phyloP scores from a whole-genome alignment of 2,329 filamentous ascomycete species.

The Fusarium sp. region DNA sequence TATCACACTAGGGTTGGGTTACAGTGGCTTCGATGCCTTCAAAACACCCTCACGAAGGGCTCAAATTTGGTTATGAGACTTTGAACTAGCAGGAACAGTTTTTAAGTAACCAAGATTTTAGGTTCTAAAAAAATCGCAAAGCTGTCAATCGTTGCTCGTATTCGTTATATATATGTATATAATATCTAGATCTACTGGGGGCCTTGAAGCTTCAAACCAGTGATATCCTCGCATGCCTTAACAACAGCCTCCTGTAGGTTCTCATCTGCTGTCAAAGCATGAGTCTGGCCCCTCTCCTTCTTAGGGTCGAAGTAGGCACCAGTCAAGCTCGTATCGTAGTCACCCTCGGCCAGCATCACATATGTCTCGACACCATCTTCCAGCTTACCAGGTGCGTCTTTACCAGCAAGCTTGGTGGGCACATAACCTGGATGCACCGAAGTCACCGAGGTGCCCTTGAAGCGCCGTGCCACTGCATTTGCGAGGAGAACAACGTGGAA shows the following conservation, averaged over 20 bases:
- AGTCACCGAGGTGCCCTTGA: constrained; percentile 34
- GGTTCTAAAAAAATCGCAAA: too few relatives aligned
- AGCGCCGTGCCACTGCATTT: constrained; percentile 39
- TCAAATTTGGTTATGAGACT: too few relatives aligned
- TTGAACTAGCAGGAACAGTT: too few relatives aligned
- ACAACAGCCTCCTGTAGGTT: constrained; percentile 37
- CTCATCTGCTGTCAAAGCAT: constrained; percentile 20
- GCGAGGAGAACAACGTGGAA: constrained; percentile 41
- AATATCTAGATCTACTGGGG: background rate
- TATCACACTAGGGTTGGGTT: too few relatives aligned
- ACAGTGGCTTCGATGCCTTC: too few relatives aligned
- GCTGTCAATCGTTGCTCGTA: too few relatives aligned
- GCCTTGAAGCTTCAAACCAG: constrained; percentile 19
- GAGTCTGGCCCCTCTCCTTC: constrained; percentile 28
- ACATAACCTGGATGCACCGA: constrained; percentile 44
- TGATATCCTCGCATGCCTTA: constrained; percentile 34
- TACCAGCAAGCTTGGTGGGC: constrained; percentile 39
- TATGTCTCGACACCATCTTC: constrained; percentile 43
- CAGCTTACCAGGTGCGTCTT: constrained; percentile 27
- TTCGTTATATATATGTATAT: background rate
- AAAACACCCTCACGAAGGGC: too few relatives aligned
- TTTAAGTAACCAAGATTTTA: too few relatives aligned
- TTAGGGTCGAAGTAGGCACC: constrained; percentile 42
- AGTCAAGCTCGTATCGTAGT: constrained; percentile 34
- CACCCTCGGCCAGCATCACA: constrained; percentile 40